A percentile compares a stretch with the other conserved stretches of the same genome.
phyloP scores from a whole-genome alignment of 257 asterid species.

The Solanum appendiculatum region DNA sequence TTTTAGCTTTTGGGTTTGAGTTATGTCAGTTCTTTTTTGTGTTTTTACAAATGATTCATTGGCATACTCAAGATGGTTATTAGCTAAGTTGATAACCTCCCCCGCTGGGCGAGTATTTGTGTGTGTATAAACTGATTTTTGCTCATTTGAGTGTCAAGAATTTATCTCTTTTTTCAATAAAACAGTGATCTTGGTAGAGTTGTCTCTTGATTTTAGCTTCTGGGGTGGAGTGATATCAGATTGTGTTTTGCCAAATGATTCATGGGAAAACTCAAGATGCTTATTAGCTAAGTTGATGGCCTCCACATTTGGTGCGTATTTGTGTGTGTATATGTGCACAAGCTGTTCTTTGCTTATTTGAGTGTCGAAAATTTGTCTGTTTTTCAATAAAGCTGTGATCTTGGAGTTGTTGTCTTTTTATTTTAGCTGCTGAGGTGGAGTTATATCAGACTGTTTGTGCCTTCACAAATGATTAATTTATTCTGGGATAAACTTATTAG shows the following conservation, averaged over 20 bases:
- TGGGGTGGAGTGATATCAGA: background rate
- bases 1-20: background rate
- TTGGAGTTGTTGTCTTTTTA: background rate
- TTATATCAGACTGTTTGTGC: background rate
- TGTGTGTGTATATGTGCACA: background rate
- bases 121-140: background rate
- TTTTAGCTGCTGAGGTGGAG: background rate
- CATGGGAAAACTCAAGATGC: constrained; percentile 62
- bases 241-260: background rate
- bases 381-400: background rate
- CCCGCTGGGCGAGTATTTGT: constrained; percentile 43
- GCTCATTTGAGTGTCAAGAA: background rate
- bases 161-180: background rate
- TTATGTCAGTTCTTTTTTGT: background rate
- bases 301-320: constrained; percentile 33
- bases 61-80: constrained; percentile 61
- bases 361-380: background rate
- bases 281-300: constrained; percentile 64
- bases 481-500: background rate
- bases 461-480: background rate
- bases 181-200: background rate
- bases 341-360: background rate
- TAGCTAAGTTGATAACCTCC: constrained; percentile 72
- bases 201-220: background rate
- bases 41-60: background rate